Percentiles rank a stretch among this genome's conserved stretches.
Conservation (phyloP, 768 basidiomycete species). For the Tylopilus sp. region DNA sequence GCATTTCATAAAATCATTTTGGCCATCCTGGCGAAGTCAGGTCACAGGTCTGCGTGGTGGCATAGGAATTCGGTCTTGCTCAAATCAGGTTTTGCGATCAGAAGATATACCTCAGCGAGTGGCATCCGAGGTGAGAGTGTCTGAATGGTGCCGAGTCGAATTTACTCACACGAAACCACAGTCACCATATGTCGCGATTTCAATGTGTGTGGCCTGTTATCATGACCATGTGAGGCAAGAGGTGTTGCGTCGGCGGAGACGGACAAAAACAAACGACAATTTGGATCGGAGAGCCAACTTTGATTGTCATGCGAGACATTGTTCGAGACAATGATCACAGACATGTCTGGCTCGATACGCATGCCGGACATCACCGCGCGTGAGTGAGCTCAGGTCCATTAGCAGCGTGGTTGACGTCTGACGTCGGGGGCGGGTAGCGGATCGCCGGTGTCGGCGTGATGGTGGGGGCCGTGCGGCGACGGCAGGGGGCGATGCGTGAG, state of each 20-base stretch:
- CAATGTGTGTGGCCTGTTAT: no score
- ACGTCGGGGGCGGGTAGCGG: neutral
- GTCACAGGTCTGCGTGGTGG: neutral
- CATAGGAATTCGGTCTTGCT: neutral
- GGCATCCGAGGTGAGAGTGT: neutral
- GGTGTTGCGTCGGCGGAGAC: neutral
- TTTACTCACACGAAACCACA: neutral
- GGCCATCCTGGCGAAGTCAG: neutral
- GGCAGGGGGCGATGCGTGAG: slow-evolving; percentile 1
- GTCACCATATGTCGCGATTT: neutral
- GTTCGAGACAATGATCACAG: neutral
- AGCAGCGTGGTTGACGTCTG: neutral
- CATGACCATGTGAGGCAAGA: neutral
- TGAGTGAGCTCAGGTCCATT: neutral
- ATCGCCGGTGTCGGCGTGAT: neutral
- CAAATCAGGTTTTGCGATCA: neutral
- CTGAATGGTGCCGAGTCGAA: neutral
- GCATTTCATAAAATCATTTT: neutral
- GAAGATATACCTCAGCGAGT: neutral
- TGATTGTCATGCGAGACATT: neutral
- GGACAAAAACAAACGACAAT: neutral
- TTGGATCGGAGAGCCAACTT: slow-evolving; percentile 5
- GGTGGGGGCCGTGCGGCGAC: no score
- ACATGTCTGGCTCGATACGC: neutral
- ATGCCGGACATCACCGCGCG: neutral